Evolutionary conservation across 257 asterid genomes (phyloP).

Genomic region (Solanum ossicruentum): DNA sequence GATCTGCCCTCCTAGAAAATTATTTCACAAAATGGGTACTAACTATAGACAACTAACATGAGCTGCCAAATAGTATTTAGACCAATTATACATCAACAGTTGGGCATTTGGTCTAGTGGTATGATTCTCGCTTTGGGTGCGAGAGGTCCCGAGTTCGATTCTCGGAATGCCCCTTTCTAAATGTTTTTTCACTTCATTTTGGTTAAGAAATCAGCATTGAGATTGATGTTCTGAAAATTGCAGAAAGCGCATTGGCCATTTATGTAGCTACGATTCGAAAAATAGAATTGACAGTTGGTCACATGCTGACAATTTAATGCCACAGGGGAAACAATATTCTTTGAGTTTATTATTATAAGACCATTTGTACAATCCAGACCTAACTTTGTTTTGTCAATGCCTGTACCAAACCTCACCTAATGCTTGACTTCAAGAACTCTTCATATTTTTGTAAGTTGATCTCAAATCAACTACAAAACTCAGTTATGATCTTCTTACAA

Average conservation of each 20-base stretch:
- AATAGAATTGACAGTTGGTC: neutral
- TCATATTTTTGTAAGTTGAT: neutral
- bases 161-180: constrained; percentile 65
- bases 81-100: neutral
- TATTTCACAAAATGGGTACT: no score
- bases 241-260: neutral
- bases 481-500: no score
- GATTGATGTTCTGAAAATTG: neutral
- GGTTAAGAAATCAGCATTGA: neutral
- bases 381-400: neutral
- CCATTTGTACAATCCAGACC: neutral
- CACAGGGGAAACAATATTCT: neutral
- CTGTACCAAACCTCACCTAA: neutral
- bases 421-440: neutral
- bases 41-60: no score
- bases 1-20: no score
- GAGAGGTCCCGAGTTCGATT: constrained; percentile 69
- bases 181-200: neutral
- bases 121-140: constrained; percentile 77
- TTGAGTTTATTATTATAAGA: neutral
- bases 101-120: constrained; percentile 56
- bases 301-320: neutral
- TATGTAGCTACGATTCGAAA: neutral
- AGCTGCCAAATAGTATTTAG: no score
- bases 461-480: no score